Base-by-base conservation (phyloP, 371 early-diverging fungal genomes). In the Encephalitozoon hellem region DNA sequence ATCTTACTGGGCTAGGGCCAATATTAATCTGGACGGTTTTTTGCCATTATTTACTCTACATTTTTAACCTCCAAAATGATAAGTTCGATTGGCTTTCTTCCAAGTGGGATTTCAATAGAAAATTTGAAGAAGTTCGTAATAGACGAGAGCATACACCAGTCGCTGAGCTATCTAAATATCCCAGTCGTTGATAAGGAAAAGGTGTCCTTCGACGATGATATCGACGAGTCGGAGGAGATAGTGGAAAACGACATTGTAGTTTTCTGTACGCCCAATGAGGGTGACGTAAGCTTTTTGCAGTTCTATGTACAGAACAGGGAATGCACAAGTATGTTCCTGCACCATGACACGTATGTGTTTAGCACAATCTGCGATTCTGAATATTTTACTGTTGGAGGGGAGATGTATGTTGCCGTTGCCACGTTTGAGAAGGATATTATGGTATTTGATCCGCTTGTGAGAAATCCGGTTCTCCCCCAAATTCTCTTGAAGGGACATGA, bases 301-400 rank as follows among this genome's bases (percentile, higher is more conserved):
- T 63, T 76, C 63, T 43, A 63, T 45, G 54, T 69, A 8, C 69
- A 54, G 23, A 65, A 74, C 34, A 54, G 63, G 18, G 77, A 64
- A 47, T n/a, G 59, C 39, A 47, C 54, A 26, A 67, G 66, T 9
- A 53, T 76, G 41, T 70, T 69, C 41, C 21, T 72, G 15, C 74
- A 81, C 42, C 81, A 81, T 41, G 81, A 81, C 42, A 47, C 69
- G 21, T 72, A 42, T 71, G 66, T 81, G 8, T 69, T 52, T 4
- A 54, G 42, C 39, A 42, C 78, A 28, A 66, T 78, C 12, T 38
- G 71, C 26, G 78, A 81, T 69, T 15, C 64, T n/a, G 41, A 25
- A 28, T 49, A 72, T 59, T 0, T 78, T 1, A 45, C 52, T 11
- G 30, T 51, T 32, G 59, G 67, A 23, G 39, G 55, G 26, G 28